Conservation (phyloP, 768 basidiomycete genomes). For the Cyclocybe cylindracea region DNA sequence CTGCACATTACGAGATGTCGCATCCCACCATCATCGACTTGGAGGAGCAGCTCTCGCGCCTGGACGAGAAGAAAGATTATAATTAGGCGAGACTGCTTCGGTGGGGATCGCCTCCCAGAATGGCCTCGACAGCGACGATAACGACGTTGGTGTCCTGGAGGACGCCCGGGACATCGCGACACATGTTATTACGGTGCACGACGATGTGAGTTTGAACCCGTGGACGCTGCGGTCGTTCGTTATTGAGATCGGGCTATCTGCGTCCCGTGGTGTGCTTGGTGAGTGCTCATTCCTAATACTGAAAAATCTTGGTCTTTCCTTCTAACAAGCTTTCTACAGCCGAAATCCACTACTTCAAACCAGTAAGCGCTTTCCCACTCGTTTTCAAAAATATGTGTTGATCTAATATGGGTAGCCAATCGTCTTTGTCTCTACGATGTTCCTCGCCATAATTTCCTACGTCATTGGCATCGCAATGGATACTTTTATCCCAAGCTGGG, state of each 20-base stretch:
- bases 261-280: conserved; percentile 54
- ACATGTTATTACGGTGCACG: conserved; percentile 44
- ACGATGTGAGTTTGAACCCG: conserved; percentile 45
- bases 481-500: conserved; percentile 43
- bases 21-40: conserved; percentile 13
- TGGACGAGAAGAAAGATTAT: conserved; percentile 32
- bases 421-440: conserved; percentile 51
- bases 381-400: background rate
- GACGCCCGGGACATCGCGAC: conserved; percentile 49
- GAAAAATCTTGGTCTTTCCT: background rate
- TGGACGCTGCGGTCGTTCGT: conserved; percentile 50
- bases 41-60: conserved; percentile 23
- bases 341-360: conserved; percentile 65
- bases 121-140: conserved; percentile 29
- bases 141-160: conserved; percentile 35
- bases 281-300: conserved; percentile 2
- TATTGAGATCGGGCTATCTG: conserved; percentile 46
- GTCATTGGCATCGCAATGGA: conserved; percentile 49
- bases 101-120: conserved; percentile 20
- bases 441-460: conserved; percentile 52
- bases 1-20: conserved; percentile 8
- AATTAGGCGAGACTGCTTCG: conserved; percentile 16
- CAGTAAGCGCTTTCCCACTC: conserved; percentile 28
- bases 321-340: conserved; percentile 28
- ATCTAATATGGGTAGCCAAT: conserved; percentile 41